Conservation (phyloP, 2,329 filamentous ascomycete species). For the Pestalotiopsis sp. region DNA sequence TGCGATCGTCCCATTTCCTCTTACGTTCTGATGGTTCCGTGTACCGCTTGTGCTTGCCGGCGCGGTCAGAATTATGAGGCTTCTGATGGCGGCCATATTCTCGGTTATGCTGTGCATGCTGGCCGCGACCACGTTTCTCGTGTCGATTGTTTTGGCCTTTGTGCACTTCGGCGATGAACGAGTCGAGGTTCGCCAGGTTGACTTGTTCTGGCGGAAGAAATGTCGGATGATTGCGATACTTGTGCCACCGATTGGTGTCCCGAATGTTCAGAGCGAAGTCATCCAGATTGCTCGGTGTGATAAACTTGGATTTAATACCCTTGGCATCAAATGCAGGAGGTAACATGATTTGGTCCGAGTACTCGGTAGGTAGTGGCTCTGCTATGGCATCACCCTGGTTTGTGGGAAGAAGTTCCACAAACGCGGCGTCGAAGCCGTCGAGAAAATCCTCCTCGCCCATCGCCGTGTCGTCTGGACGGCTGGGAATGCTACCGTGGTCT, state of each 20-base stretch:
- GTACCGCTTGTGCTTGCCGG: not conserved
- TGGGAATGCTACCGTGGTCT: not conserved
- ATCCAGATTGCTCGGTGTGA: constrained; percentile 31
- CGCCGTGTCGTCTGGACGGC: not conserved
- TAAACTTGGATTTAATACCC: constrained; percentile 31
- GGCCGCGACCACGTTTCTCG: constrained; percentile 10
- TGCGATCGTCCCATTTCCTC: constrained; percentile 12
- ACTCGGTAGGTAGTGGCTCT: constrained; percentile 30
- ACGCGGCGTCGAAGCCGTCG: constrained; percentile 29
- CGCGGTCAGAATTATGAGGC: not conserved
- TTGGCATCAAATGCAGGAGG: constrained; percentile 32
- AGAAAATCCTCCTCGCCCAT: constrained; percentile 20
- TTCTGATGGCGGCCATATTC: constrained; percentile 1
- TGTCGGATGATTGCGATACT: constrained; percentile 29
- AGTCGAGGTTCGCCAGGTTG: constrained; percentile 1
- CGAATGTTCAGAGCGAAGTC: constrained; percentile 32
- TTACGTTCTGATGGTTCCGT: constrained; percentile 7
- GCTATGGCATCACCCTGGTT: constrained; percentile 30
- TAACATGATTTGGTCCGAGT: constrained; percentile 32
- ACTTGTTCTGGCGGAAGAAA: constrained; percentile 23
- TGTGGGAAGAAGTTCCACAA: constrained; percentile 22
- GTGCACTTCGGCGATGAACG: not conserved
- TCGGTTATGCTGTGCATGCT: not conserved
- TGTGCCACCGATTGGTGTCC: constrained; percentile 32
- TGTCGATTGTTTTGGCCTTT: constrained; percentile 17